phyloP scores from a whole-genome alignment of 257 asterid genomes.

The Voacanga thouarsii region DNA sequence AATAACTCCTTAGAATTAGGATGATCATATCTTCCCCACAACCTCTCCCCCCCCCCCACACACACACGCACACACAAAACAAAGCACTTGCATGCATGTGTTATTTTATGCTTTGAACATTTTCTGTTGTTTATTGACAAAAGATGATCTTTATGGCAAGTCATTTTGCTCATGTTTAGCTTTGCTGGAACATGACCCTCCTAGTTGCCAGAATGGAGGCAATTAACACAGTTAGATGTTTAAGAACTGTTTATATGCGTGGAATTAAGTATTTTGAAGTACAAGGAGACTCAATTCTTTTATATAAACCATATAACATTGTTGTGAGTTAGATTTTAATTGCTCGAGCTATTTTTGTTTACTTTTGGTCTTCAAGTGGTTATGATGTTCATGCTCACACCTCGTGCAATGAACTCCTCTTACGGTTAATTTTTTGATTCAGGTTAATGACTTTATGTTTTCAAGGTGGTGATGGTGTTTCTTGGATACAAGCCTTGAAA shows the following conservation, averaged over 20 bases:
- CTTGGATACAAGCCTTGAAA: constrained; percentile 70
- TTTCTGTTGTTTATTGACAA: background rate
- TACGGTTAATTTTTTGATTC: constrained; percentile 25
- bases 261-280: background rate
- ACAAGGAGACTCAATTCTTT: background rate
- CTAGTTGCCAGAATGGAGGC: background rate
- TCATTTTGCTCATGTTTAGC: background rate
- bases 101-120: background rate
- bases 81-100: background rate
- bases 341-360: background rate
- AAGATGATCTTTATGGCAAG: background rate
- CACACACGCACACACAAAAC: no score
- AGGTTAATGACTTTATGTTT: constrained; percentile 76
- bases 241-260: background rate
- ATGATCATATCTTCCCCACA: background rate
- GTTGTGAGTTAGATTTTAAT: background rate
- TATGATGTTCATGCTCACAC: background rate
- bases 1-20: background rate
- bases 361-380: background rate
- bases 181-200: background rate
- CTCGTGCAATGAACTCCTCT: constrained; percentile 24
- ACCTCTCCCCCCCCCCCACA: background rate
- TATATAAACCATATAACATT: background rate
- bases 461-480: constrained; percentile 58
- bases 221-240: background rate